Conservation (phyloP, 345 rosid genomes). For the Rhizophora apiculata region DNA sequence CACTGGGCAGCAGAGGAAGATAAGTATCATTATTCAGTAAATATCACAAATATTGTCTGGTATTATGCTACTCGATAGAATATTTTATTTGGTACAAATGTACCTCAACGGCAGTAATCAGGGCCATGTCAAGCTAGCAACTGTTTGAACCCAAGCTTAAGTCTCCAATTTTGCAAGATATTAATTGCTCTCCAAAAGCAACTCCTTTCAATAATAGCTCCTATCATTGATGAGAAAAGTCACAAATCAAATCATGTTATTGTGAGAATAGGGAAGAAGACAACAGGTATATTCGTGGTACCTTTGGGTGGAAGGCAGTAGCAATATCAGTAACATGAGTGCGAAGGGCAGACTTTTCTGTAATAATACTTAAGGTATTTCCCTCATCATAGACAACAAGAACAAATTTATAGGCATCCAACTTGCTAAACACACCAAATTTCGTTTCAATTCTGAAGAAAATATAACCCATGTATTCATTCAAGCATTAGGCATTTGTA, state of each 20-base stretch:
- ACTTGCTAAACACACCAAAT: constrained; percentile 82
- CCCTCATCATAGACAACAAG: constrained; percentile 77
- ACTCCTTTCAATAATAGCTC: constrained; percentile 89
- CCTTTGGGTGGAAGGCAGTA: constrained; percentile 86
- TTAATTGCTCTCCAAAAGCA: constrained; percentile 94
- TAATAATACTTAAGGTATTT: constrained; percentile 72
- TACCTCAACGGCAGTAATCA: constrained; percentile 91
- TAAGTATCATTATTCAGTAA: not conserved
- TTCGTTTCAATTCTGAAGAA: constrained; percentile 73
- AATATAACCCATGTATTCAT: constrained; percentile 1
- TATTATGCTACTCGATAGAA: not conserved
- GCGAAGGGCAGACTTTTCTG: constrained; percentile 87
- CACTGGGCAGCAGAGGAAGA: constrained; percentile 66
- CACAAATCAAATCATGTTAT: constrained; percentile 6
- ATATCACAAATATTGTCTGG: not conserved
- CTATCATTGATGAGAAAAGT: constrained; percentile 32
- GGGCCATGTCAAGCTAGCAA: constrained; percentile 80
- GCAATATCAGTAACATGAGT: constrained; percentile 99
- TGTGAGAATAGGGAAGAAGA: constrained; percentile 4
- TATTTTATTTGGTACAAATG: not conserved
- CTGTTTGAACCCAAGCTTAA: constrained; percentile 87
- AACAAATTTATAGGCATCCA: constrained; percentile 85
- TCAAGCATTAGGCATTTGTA: not conserved
- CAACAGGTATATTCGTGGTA: constrained; percentile 21
- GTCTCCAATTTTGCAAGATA: constrained; percentile 98